Evolutionary conservation across 1,139 yeast genomes (phyloP), one percentile per base, ranked within the genome.

Genomic region (Blastobotrys petasosporus): DNA sequence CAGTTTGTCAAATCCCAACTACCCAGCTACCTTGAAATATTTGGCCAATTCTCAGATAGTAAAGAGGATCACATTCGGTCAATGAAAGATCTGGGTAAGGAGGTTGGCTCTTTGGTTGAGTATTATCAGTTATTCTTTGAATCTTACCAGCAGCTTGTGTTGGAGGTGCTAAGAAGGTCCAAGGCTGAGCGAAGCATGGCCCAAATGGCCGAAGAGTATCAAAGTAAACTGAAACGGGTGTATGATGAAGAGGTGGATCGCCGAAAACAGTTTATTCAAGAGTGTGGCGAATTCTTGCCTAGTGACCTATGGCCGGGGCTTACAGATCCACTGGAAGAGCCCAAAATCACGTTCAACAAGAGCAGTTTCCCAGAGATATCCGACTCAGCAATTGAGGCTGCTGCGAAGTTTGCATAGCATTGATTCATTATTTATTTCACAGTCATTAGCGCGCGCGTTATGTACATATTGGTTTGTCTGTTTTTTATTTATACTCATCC

Each of bases 241-340:
- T 67, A 54, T 23, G 48, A 52, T 9, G 68, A 70, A 2, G 85
- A 80, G 51, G 56, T 60, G 32, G 59, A 57, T 1, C 58, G 61
- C 12, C 64, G 83, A 35, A 54, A 64, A 16, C 50, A 57, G 8
- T 80, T 80, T 51, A 51, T 76, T 37, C 52, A 58, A 2, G 59
- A 63, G 7, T 67, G 77, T 58, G 80, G 79, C 0, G 74, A 71
- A 39, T 80, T 61, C 52, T 61, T 80, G 9, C 86, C 86, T 0
- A 68, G 64, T 33, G 76, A 75, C 50, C 62, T 77, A 2, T 76
- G 79, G 78, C 64, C 68, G 1, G 72, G 71, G 2, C 59, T 74
- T 41, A 63, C 67, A 17, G 67, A 67, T 36, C 42, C 55, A 37
- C 56, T 59, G 13, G 46, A 59, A 42, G 51, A 51, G 39, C 61